Conservation (phyloP, 164 flowering plant species). For the Houttuynia cordata region DNA sequence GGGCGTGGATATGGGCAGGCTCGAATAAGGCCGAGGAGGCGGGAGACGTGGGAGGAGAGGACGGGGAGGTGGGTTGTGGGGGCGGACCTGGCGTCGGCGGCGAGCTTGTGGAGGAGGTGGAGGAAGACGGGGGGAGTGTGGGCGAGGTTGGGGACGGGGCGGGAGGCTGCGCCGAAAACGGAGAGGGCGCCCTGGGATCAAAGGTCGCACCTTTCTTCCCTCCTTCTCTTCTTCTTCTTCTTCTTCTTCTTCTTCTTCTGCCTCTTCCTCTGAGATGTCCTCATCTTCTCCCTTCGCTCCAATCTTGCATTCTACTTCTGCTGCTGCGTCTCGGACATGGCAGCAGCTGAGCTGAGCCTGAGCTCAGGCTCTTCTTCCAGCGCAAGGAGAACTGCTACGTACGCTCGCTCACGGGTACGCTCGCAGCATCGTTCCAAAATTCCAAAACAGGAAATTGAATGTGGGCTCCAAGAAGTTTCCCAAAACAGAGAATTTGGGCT, state of each 20-base stretch:
- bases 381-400: too few relatives aligned
- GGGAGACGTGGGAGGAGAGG: conserved; percentile 28
- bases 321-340: too few relatives aligned
- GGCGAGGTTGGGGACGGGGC: conserved; percentile 23
- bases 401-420: too few relatives aligned
- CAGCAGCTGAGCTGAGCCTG: too few relatives aligned
- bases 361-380: too few relatives aligned
- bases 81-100: conserved; percentile 11
- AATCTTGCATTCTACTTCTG: too few relatives aligned
- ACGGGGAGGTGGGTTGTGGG: conserved; percentile 2
- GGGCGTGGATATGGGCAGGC: conserved; percentile 40
- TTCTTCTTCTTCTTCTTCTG: background rate
- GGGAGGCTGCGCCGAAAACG: conserved; percentile 47
- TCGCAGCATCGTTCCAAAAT: too few relatives aligned
- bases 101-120: conserved; percentile 53
- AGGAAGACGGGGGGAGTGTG: conserved; percentile 41
- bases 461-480: too few relatives aligned
- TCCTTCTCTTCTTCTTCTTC: background rate
- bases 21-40: conserved; percentile 39
- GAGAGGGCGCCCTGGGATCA: conserved; percentile 28
- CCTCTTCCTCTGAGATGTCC: background rate
- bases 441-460: too few relatives aligned
- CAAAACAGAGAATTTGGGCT: too few relatives aligned
- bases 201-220: background rate
- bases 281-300: too few relatives aligned